These are phyloP conservation scores for Venustampulla echinocandica DNA, from an alignment of 495 filamentous ascomycete genomes.

Conservation along the genomic window DNA sequence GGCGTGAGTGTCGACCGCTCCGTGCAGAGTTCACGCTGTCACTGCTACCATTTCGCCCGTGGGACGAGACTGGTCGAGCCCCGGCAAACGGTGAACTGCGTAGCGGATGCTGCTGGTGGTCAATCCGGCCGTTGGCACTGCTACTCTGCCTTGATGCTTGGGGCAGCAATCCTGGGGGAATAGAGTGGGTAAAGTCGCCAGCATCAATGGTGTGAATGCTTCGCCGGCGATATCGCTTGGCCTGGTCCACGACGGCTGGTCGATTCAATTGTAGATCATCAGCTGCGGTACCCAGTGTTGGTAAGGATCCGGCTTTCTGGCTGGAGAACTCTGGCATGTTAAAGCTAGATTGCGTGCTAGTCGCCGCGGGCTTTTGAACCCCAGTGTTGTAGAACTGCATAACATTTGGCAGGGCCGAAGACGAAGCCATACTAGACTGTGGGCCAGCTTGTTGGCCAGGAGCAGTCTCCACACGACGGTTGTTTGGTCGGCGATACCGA, in stretches of 20 bases:
- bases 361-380: constrained; percentile 1
- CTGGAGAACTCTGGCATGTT: constrained; percentile 18
- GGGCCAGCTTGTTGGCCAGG: no score
- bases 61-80: constrained; percentile 40
- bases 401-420: constrained; percentile 23
- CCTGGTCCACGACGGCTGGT: constrained; percentile 46
- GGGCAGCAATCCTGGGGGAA: constrained; percentile 20
- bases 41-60: constrained; percentile 50
- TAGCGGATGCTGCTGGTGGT: constrained; percentile 24
- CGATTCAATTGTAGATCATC: constrained; percentile 47
- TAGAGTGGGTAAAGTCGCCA: constrained; percentile 32
- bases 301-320: neutral
- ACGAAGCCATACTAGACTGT: constrained; percentile 28
- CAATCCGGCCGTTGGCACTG: constrained; percentile 23
- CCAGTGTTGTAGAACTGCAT: constrained; percentile 20
- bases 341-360: constrained; percentile 4
- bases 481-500: constrained; percentile 43
- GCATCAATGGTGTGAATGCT: constrained; percentile 78
- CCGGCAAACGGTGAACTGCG: constrained; percentile 25
- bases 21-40: constrained; percentile 40
- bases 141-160: constrained; percentile 22
- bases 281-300: neutral
- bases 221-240: constrained; percentile 70
- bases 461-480: no score
- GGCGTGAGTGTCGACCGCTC: constrained; percentile 29